These are phyloP conservation scores for Tylopilus vinaceipallidus DNA, from an alignment of 768 basidiomycete species.

Conservation along the genomic window DNA sequence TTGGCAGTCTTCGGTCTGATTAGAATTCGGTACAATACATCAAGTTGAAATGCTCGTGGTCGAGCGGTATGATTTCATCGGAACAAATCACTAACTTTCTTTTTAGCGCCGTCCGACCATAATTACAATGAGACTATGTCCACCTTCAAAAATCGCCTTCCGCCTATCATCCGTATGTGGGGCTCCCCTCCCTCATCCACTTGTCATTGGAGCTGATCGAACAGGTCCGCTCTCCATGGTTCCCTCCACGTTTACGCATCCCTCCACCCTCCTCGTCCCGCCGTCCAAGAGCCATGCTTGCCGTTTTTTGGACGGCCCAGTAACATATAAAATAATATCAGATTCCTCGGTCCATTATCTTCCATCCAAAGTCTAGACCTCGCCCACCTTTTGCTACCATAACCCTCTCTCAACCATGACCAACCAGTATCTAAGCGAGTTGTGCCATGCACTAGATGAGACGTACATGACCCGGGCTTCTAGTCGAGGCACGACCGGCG, in stretches of 20 bases:
- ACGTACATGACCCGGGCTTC: no score
- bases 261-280: background rate
- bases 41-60: no score
- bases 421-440: background rate
- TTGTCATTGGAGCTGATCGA: background rate
- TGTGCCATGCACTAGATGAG: background rate
- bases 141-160: background rate
- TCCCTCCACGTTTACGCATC: background rate
- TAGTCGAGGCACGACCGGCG: fast-evolving
- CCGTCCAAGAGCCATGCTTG: conserved; percentile 1
- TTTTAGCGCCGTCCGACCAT: no score
- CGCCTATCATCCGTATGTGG: no score
- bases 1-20: background rate
- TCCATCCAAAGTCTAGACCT: no score
- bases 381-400: no score
- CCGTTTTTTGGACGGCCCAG: conserved; percentile 3
- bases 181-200: background rate
- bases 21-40: no score
- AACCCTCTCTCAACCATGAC: background rate
- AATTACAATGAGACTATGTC: background rate
- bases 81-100: background rate
- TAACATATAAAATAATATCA: background rate
- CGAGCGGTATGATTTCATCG: background rate
- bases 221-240: background rate
- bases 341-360: no score